Conservation (phyloP, 1,284 basidiomycete genomes). For the Filobasidium uniguttulatum region DNA sequence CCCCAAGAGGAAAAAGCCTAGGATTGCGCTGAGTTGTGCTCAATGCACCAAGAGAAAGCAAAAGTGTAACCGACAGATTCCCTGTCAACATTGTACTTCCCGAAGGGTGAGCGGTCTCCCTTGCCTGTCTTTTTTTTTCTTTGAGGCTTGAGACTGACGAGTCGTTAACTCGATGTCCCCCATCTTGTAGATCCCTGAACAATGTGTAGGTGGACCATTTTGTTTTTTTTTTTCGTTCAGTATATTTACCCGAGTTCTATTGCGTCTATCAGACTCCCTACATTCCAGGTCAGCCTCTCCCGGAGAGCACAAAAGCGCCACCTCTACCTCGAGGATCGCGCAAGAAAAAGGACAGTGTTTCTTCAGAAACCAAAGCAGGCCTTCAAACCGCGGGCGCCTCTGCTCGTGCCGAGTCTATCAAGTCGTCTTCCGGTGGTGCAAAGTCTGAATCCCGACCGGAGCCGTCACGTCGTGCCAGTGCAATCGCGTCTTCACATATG, state of each 20-base stretch:
- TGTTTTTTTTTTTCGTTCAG: background rate
- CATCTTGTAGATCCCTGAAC: conserved; percentile 26
- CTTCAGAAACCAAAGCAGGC: background rate
- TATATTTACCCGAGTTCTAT: background rate
- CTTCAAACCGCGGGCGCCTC: background rate
- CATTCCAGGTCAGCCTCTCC: conserved; percentile 22
- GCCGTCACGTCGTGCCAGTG: too few species aligned
- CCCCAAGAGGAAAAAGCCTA: conserved; percentile 31
- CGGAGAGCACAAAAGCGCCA: conserved; percentile 19
- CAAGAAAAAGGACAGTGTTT: conserved; percentile 25
- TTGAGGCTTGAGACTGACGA: background rate
- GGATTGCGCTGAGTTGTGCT: conserved; percentile 35
- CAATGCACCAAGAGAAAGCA: conserved; percentile 23
- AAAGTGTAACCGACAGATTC: conserved; percentile 36
- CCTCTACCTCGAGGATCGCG: conserved; percentile 18
- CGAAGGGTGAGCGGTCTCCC: conserved; percentile 29
- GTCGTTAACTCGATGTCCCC: background rate
- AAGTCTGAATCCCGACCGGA: too few species aligned
- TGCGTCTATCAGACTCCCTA: conserved; percentile 28
- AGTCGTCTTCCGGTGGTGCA: too few species aligned
- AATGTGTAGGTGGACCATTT: conserved; percentile 27
- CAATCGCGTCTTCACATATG: too few species aligned
- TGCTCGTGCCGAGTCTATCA: too few species aligned
- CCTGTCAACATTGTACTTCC: conserved; percentile 37
- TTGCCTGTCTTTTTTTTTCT: too few species aligned